Evolutionary conservation across 2,329 filamentous ascomycete genomes (phyloP).

Genomic region (Trichothecium roseum): DNA sequence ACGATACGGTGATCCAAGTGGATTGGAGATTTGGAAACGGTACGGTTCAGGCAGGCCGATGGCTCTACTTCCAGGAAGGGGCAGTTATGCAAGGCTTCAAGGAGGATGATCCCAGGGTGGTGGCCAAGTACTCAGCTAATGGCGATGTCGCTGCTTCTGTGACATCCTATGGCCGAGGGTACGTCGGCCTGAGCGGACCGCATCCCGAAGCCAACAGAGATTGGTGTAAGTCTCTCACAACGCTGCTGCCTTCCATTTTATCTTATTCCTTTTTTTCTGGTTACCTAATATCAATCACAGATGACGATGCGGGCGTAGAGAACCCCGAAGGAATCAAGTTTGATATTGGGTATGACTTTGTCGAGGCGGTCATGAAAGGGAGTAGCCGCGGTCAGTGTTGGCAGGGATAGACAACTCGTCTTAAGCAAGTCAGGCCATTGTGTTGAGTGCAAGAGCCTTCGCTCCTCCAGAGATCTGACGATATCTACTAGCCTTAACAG

Average conservation of each 20-base stretch:
- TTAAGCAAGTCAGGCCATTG: too few species aligned
- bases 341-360: conserved; percentile 12
- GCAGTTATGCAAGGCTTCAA: conserved; percentile 9
- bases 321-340: conserved; percentile 13
- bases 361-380: conserved; percentile 3
- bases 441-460: too few species aligned
- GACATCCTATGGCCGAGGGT: conserved; percentile 12
- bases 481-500: too few species aligned
- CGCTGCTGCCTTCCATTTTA: neutral
- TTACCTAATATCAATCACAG: too few species aligned
- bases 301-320: conserved; percentile 1
- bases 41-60: conserved; percentile 6
- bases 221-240: conserved; percentile 11
- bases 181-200: conserved; percentile 12
- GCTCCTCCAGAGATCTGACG: too few species aligned
- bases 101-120: conserved; percentile 3
- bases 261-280: too few species aligned
- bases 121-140: conserved; percentile 12
- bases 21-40: conserved; percentile 12
- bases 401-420: too few species aligned
- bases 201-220: conserved; percentile 13
- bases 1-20: conserved; percentile 12
- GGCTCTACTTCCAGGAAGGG: conserved; percentile 17
- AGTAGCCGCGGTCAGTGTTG: too few species aligned
- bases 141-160: conserved; percentile 12